Percentiles rank a stretch among this genome's conserved stretches.
phyloP scores from a whole-genome alignment of 2,329 filamentous ascomycete genomes.

The Orbilia quercus region DNA sequence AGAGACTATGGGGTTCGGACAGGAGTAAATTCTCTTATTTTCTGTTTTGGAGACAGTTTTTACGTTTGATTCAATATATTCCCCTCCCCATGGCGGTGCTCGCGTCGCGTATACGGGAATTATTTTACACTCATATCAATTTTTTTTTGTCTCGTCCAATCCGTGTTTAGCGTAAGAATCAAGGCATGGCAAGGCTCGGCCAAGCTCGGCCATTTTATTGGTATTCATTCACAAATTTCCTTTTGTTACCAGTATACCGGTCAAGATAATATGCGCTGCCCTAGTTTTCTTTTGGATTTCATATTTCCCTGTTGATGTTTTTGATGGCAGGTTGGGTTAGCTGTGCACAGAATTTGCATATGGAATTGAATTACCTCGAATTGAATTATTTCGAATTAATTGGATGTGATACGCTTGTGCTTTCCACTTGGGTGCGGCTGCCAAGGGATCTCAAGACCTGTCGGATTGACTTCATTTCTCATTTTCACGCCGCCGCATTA shows the following conservation, averaged over 20 bases:
- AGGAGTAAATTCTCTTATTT: conserved; percentile 82
- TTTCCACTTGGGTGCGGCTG: conserved; percentile 40
- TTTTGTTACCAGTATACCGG: conserved; percentile 33
- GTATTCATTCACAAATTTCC: conserved; percentile 45
- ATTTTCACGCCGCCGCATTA: conserved; percentile 14
- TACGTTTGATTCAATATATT: neutral
- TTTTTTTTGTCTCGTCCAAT: conserved; percentile 22
- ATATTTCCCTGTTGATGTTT: conserved; percentile 12
- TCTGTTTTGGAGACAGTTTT: too few species aligned
- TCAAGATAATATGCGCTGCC: conserved; percentile 38
- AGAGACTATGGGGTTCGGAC: conserved; percentile 98
- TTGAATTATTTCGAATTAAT: conserved; percentile 1
- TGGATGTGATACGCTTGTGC: conserved; percentile 22
- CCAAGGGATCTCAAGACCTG: neutral
- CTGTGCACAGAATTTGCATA: conserved; percentile 57
- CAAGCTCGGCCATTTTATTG: conserved; percentile 26
- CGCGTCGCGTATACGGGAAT: conserved; percentile 41
- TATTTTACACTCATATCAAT: conserved; percentile 30
- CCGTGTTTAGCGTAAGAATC: conserved; percentile 50
- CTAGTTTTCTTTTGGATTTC: conserved; percentile 13
- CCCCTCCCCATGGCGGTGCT: conserved; percentile 29
- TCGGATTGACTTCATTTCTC: neutral
- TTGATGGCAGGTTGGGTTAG: conserved; percentile 42
- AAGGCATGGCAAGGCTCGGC: conserved; percentile 15
- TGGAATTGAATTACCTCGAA: conserved; percentile 48